Base-by-base conservation (phyloP, 140 eudicot genomes). In the Cichorium intybus region DNA sequence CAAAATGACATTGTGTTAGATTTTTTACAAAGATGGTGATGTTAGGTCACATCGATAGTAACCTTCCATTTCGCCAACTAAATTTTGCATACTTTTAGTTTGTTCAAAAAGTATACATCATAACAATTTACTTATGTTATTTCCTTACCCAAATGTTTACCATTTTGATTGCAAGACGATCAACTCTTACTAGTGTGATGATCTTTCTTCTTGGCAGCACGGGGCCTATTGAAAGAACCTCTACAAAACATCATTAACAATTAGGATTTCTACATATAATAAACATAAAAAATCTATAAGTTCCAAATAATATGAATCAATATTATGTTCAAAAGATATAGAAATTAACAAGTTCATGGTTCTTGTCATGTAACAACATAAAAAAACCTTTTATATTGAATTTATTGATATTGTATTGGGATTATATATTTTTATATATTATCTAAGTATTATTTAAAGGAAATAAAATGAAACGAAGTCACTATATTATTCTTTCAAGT, bases 191-290 rank as follows among this genome's bases (percentile, higher is more conserved):
- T 24, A 33, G 56, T 62, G 17, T 15, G 23, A 48, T 39, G 37
- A 14, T 56, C 34, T 57, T 73, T 73, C 43, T 65, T 74, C 49
- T 74, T 74, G 34, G 48, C 35, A 27, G 37, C 47, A 48, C 49
- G 79, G 34, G 62, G 68, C 61, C 79, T 74, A 2, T 50, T 51
- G 1, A 74, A 34, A 10, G 79, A 74, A 10, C 74, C 79, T 45
- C 69, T 74, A 29, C 24, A 46, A 64, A 55, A 29, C 0, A 23
- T 22, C 49, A 7, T 43, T 31, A 41, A 45, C 22, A 18, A 23
- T 5, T 66, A 29, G 17, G 27, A 33, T 21, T 52, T 37, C 5
- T 35, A 18, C 18, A 8, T 11, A 31, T 57, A 10, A 20, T 10
- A 34, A 12, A 14, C 47, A 20, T 15, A 34, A 59, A 35, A 64